Evolutionary conservation across 306 rosid species (phyloP).

Genomic region (Vigna angularis): DNA sequence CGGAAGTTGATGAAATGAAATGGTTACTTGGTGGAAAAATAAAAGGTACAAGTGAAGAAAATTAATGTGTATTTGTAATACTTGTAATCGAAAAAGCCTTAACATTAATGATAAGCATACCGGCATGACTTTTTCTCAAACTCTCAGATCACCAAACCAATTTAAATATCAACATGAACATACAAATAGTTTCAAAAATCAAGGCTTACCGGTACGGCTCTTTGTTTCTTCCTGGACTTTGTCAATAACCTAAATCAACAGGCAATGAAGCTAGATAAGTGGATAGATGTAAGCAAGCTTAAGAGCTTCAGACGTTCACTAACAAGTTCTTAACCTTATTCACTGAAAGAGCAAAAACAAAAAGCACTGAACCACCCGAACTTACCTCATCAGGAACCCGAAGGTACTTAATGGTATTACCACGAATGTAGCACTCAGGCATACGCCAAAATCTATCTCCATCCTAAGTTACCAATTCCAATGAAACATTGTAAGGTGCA

Average conservation of each 20-base stretch:
- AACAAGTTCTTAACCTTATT: constrained; percentile 9
- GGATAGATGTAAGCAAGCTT: constrained; percentile 3
- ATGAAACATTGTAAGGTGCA: constrained; percentile 9
- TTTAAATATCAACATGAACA: constrained; percentile 36
- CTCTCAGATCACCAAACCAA: constrained; percentile 5
- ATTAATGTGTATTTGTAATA: too few relatives aligned
- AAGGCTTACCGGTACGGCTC: constrained; percentile 78
- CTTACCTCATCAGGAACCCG: constrained; percentile 99
- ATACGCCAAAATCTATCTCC: constrained; percentile 99
- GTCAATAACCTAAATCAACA: constrained; percentile 81
- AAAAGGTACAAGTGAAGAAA: too few relatives aligned
- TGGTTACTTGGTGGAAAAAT: too few relatives aligned
- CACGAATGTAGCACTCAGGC: constrained; percentile 98
- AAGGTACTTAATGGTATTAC: constrained; percentile 94
- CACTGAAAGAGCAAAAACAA: background rate
- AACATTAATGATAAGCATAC: background rate
- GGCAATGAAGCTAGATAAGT: constrained; percentile 36
- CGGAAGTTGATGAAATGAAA: too few relatives aligned
- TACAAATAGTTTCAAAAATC: background rate
- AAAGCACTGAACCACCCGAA: background rate
- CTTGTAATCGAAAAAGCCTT: too few relatives aligned
- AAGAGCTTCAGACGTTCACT: background rate
- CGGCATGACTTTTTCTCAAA: background rate
- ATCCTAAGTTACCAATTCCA: constrained; percentile 62
- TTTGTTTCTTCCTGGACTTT: constrained; percentile 99